Base-by-base conservation (phyloP, 2,329 filamentous ascomycete species). In the Aureobasidium sp. region DNA sequence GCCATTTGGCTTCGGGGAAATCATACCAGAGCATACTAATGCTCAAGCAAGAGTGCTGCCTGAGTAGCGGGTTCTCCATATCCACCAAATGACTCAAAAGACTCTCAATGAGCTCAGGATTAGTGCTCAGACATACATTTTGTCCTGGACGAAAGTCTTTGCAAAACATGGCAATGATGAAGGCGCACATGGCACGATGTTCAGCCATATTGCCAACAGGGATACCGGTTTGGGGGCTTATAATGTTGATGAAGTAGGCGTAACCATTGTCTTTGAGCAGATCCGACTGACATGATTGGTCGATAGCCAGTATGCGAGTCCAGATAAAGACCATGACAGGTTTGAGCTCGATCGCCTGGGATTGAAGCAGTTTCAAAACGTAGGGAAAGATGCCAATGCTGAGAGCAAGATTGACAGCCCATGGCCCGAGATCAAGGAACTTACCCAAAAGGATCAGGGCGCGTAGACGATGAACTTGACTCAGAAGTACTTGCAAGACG, bases 241-340 rank as follows among this genome's bases (percentile, higher is more conserved):
- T 82, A 59, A 97, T 96, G 65, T 87, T 88, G 58, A 94, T 91
- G 73, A 99, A 99, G 76, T 99, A 99, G 70, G 91, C 90, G 71
- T 96, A 97, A 7, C 94, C 94, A 69, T 92, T 96, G 72, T 99
- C 94, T 75, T 97, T 97, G 68, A 97, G 85, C 14, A 99, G 80
- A 73, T 99, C 94, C 65, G 87, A 87, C 74, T 99, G 94, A 70
- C 94, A 97, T 1, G 90, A 90, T 64, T 94, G 87, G 71, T 99
- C 94, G 6, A 99, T 94, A 8, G 94, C 94, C 66, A 99, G 84
- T 47, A 99, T 91, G 53, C 94, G 85, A 6, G 94, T 92, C 94
- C 94, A 99, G 66, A 99, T 99, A 74, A 97, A 99, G 5, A 99
- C 92, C 94, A 99, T 97, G 64, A 97, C 92, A 0, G 94, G 93